Conservation (phyloP, 768 basidiomycete species). For the Neoboletus magnificus region DNA sequence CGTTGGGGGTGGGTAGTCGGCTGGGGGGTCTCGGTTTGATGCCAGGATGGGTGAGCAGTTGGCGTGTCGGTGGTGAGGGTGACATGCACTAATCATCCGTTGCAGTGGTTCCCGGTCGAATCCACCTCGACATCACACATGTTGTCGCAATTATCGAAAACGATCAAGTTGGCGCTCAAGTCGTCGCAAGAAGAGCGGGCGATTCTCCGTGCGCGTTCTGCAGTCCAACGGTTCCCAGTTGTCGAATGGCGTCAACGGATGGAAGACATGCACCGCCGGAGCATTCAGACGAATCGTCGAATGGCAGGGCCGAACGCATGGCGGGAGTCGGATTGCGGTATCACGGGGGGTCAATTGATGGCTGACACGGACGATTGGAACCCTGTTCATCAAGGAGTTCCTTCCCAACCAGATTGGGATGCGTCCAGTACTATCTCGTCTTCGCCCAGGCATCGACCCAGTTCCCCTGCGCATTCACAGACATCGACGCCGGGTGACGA, state of each 20-base stretch:
- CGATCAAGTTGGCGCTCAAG: conserved; percentile 90
- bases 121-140: conserved; percentile 90
- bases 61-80: background rate
- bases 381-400: conserved; percentile 61
- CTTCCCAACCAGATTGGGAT: conserved; percentile 78
- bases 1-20: conserved; percentile 91
- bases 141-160: conserved; percentile 91
- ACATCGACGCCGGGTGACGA: conserved; percentile 50
- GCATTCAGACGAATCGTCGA: conserved; percentile 67
- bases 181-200: conserved; percentile 90
- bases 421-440: conserved; percentile 48
- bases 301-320: conserved; percentile 73
- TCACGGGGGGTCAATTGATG: conserved; percentile 43
- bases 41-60: conserved; percentile 87
- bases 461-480: conserved; percentile 63
- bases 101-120: conserved; percentile 95
- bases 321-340: conserved; percentile 66
- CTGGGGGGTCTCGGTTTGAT: conserved; percentile 93
- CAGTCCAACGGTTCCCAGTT: conserved; percentile 94
- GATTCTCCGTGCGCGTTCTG: conserved; percentile 88
- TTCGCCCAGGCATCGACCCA: conserved; percentile 38
- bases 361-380: conserved; percentile 78
- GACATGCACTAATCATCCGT: background rate
- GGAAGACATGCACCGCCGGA: conserved; percentile 92
- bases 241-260: conserved; percentile 96